phyloP scores from a whole-genome alignment of 1,139 yeast species.

The Yarrowia galli region DNA sequence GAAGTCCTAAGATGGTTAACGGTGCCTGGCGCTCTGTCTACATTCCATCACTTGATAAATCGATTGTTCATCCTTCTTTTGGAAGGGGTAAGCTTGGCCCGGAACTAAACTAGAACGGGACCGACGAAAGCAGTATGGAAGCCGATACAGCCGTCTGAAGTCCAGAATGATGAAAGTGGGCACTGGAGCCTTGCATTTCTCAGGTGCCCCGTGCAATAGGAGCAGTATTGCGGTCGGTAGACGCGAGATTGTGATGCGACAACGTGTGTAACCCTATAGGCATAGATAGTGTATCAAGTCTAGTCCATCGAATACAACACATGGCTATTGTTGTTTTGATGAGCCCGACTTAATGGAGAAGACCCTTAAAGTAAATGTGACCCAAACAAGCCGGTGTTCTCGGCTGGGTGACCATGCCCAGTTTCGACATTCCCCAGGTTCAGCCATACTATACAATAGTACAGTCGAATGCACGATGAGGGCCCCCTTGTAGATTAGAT shows the following conservation, averaged over 20 bases:
- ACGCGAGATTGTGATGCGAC: background rate
- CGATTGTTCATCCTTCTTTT: constrained; percentile 5
- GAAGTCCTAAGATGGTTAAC: background rate
- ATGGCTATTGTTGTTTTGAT: too few species aligned
- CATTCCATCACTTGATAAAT: constrained; percentile 4
- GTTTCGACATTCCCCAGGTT: background rate
- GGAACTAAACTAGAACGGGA: constrained; percentile 5
- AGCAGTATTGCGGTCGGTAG: too few species aligned
- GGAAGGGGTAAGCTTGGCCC: background rate
- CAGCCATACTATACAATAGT: background rate
- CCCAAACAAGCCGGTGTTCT: background rate
- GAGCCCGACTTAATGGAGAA: background rate
- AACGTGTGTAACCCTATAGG: background rate
- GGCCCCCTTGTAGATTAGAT: background rate
- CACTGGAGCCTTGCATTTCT: background rate
- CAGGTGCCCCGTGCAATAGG: background rate
- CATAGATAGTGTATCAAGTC: background rate
- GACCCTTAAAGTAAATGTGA: background rate
- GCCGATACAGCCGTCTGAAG: background rate
- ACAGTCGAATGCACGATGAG: too few species aligned
- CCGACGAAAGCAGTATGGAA: background rate
- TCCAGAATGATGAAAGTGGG: background rate
- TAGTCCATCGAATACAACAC: too few species aligned
- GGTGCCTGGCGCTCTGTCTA: background rate
- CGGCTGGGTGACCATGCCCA: background rate